Evolutionary conservation across 306 rosid species (phyloP).

Genomic region (Prunus kanzakura): DNA sequence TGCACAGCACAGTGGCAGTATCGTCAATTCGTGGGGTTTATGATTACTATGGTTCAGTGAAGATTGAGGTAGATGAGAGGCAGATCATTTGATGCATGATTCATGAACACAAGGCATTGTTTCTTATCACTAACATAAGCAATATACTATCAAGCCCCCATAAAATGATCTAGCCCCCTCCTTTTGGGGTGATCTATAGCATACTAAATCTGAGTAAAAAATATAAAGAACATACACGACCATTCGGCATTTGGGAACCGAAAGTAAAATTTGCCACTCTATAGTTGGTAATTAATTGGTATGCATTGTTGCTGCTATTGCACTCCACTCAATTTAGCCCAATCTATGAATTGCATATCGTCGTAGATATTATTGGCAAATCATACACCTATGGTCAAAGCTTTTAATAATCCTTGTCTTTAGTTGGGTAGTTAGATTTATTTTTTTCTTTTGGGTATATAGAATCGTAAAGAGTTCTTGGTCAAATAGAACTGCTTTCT

Average conservation of each 20-base stretch:
- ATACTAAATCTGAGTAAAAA: not conserved
- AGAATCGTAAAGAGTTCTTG: too few species aligned
- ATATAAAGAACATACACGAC: not conserved
- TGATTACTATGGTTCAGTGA: not conserved
- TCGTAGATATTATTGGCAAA: conserved; percentile 90
- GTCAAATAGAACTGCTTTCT: too few species aligned
- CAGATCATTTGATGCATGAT: too few species aligned
- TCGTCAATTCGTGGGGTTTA: not conserved
- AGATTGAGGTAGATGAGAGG: not conserved
- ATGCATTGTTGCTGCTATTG: conserved; percentile 35
- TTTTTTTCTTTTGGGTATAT: too few species aligned
- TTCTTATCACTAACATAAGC: not conserved
- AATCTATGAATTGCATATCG: conserved; percentile 93
- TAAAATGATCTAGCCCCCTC: not conserved
- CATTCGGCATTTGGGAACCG: not conserved
- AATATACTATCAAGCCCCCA: not conserved
- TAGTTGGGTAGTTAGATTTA: too few species aligned
- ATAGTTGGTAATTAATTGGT: not conserved
- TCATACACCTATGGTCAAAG: conserved; percentile 59
- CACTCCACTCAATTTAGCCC: conserved; percentile 91
- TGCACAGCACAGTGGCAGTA: not conserved
- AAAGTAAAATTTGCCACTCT: not conserved
- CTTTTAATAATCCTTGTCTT: too few species aligned
- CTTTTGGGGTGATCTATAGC: not conserved
- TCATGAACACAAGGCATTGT: not conserved